Conservation (phyloP, 2,329 filamentous ascomycete species). For the Fusarium tricinctum region DNA sequence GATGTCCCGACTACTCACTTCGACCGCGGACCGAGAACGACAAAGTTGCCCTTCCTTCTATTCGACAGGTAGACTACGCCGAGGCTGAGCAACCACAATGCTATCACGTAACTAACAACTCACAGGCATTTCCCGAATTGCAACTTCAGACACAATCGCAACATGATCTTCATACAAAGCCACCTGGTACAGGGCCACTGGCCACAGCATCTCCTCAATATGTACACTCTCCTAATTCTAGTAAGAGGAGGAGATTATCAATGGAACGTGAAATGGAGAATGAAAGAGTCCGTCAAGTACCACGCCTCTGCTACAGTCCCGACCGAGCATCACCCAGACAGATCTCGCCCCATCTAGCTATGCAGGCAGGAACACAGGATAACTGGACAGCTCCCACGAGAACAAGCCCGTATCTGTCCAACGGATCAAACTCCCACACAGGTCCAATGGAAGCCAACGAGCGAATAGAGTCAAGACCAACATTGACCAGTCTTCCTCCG, state of each 20-base stretch:
- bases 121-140: conserved; percentile 63
- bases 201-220: conserved; percentile 62
- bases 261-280: conserved; percentile 58
- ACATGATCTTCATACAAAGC: conserved; percentile 51
- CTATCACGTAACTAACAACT: conserved; percentile 41
- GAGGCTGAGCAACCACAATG: neutral
- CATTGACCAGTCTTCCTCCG: conserved; percentile 59
- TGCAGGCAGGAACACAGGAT: conserved; percentile 50
- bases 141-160: conserved; percentile 53
- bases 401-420: conserved; percentile 55
- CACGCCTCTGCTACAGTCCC: conserved; percentile 61
- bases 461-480: conserved; percentile 54
- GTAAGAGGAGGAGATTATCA: conserved; percentile 63
- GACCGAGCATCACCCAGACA: conserved; percentile 52
- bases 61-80: conserved; percentile 62
- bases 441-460: conserved; percentile 54
- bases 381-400: conserved; percentile 54
- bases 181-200: conserved; percentile 51
- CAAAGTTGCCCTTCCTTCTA: conserved; percentile 64
- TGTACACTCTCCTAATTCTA: conserved; percentile 62
- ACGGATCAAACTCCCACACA: conserved; percentile 47
- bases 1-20: conserved; percentile 54
- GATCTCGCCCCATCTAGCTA: conserved; percentile 54
- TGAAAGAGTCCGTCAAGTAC: conserved; percentile 61
- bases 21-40: conserved; percentile 57